These are phyloP conservation scores for Phycomyces blakesleeanus DNA, from an alignment of 192 early-diverging fungal genomes.

Conservation along the genomic window DNA sequence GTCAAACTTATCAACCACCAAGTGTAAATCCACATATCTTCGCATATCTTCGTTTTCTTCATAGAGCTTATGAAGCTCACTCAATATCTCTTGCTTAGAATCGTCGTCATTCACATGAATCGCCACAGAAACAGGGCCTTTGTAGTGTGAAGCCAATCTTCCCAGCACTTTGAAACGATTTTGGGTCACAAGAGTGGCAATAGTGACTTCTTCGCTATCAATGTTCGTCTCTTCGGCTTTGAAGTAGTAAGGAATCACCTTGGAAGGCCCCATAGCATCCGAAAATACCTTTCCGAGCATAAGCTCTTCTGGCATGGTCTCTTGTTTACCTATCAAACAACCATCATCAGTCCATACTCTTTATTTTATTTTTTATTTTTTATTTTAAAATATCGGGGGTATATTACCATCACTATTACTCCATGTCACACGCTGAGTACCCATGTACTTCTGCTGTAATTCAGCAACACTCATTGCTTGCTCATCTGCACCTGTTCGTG, in stretches of 20 bases:
- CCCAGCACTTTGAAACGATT: conserved; percentile 52
- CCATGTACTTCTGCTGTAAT: conserved; percentile 21
- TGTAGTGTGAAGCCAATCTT: conserved; percentile 47
- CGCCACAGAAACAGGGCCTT: conserved; percentile 55
- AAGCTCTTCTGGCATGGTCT: conserved; percentile 46
- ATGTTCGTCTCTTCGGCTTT: conserved; percentile 35
- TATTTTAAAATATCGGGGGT: neutral
- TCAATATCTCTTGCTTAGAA: conserved; percentile 41
- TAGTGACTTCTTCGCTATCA: conserved; percentile 54
- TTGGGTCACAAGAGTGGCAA: conserved; percentile 55
- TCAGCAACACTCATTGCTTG: conserved; percentile 3
- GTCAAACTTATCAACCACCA: conserved; percentile 58
- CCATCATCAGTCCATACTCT: neutral
- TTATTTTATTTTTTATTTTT: neutral
- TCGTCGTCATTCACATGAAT: conserved; percentile 57
- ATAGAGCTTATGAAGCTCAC: conserved; percentile 47
- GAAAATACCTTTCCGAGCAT: conserved; percentile 54
- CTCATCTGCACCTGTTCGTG: conserved; percentile 9
- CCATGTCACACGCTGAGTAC: conserved; percentile 31
- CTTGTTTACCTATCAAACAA: conserved; percentile 8
- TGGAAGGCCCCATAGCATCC: conserved; percentile 55
- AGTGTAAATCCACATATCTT: conserved; percentile 53
- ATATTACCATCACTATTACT: conserved; percentile 30
- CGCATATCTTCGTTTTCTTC: conserved; percentile 46
- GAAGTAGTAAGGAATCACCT: conserved; percentile 62